Evolutionary conservation across 371 early-diverging fungal species (phyloP).

Genomic region (Saksenaea vasiformis): DNA sequence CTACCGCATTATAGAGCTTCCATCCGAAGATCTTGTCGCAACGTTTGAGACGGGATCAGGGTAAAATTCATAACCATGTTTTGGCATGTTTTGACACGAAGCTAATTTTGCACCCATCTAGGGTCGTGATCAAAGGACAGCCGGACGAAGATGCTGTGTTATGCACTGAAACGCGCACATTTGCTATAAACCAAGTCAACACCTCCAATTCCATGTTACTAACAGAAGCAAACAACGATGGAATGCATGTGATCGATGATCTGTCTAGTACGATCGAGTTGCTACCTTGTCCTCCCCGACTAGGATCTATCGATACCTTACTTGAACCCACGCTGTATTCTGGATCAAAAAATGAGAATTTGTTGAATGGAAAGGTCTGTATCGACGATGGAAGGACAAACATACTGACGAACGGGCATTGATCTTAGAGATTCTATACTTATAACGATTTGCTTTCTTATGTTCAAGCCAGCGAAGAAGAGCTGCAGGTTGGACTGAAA

Average conservation of each 20-base stretch:
- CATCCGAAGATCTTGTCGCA: not conserved
- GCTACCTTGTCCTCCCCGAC: conserved; percentile 39
- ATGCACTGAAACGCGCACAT: conserved; percentile 54
- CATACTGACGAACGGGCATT: not conserved
- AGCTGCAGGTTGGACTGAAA: conserved; percentile 41
- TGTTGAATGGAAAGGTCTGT: conserved; percentile 18
- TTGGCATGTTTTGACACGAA: not conserved
- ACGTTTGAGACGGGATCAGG: not conserved
- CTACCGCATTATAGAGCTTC: not conserved
- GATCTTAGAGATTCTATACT: conserved; percentile 30
- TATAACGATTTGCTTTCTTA: conserved; percentile 32
- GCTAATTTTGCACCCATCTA: not conserved
- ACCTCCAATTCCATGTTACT: conserved; percentile 59
- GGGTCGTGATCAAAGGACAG: conserved; percentile 46
- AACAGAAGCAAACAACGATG: conserved; percentile 5
- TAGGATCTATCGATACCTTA: conserved; percentile 37
- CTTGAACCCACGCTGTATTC: conserved; percentile 35
- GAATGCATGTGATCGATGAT: conserved; percentile 31
- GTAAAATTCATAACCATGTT: not conserved
- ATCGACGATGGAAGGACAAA: not conserved
- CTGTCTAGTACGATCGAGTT: conserved; percentile 48
- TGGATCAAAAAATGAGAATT: conserved; percentile 39
- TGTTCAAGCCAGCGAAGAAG: conserved; percentile 57
- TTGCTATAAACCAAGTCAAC: conserved; percentile 48
- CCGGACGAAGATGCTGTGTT: conserved; percentile 61